These are phyloP conservation scores for Rhodotorula glutinis DNA, from an alignment of 1,284 basidiomycete genomes.

Conservation along the genomic window DNA sequence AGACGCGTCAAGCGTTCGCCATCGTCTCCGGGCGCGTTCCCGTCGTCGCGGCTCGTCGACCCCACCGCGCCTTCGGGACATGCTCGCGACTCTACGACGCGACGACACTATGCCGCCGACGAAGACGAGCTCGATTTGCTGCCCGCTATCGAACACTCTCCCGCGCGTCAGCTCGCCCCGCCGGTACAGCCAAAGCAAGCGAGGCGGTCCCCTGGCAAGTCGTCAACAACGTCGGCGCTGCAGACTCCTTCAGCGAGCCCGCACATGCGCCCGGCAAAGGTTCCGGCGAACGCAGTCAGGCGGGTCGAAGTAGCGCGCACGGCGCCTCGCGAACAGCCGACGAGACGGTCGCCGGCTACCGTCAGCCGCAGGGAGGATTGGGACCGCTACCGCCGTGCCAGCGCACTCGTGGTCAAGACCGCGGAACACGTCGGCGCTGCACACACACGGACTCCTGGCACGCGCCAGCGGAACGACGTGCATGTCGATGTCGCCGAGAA, in stretches of 20 bases:
- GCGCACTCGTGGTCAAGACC: too few relatives aligned
- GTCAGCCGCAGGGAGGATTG: too few relatives aligned
- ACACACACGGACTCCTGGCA: too few relatives aligned
- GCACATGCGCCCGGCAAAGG: neutral
- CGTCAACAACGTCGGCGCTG: neutral
- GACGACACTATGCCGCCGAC: neutral
- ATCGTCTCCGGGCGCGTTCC: neutral
- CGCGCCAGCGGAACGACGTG: too few relatives aligned
- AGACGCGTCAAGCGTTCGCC: slow-evolving; percentile 18
- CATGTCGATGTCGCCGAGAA: too few relatives aligned
- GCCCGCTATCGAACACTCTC: neutral
- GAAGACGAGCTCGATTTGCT: slow-evolving; percentile 10
- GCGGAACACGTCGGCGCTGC: too few relatives aligned
- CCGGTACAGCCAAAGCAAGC: neutral
- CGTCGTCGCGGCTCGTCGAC: neutral
- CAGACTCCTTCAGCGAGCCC: slow-evolving; percentile 3
- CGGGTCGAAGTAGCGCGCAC: too few relatives aligned
- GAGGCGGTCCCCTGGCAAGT: neutral
- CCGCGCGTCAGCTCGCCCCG: neutral
- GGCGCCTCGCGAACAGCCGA: too few relatives aligned
- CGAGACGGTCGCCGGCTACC: too few relatives aligned
- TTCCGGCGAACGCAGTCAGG: neutral
- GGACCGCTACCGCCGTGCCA: too few relatives aligned
- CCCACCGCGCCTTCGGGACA: neutral
- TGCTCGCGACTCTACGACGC: too few relatives aligned